A percentile compares a stretch with the other conserved stretches of the same genome.
Conservation (phyloP, 352 stramenopile species). For the Globisporangium camurandrum region DNA sequence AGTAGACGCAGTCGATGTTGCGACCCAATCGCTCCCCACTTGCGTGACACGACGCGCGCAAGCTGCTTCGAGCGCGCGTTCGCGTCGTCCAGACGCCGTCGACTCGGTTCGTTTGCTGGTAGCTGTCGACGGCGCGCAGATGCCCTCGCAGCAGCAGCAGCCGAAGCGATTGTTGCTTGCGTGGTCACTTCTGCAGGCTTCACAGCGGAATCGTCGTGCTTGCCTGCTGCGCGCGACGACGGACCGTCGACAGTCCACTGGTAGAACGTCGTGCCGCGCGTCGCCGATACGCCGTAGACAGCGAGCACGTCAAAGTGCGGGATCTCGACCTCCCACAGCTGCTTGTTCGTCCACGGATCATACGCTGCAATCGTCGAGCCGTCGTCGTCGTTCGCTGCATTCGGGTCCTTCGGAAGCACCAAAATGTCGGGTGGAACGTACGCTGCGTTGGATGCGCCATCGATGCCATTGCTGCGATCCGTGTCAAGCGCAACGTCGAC, state of each 20-base stretch:
- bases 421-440: conserved; percentile 38
- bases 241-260: conserved; percentile 66
- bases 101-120: not conserved
- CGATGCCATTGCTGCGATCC: too few relatives aligned
- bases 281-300: conserved; percentile 54
- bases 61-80: conserved; percentile 16
- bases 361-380: conserved; percentile 64
- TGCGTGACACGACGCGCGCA: conserved; percentile 12
- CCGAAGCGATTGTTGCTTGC: too few relatives aligned
- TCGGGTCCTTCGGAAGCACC: conserved; percentile 49
- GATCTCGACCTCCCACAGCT: conserved; percentile 70
- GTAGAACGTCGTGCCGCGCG: conserved; percentile 49
- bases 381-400: conserved; percentile 39
- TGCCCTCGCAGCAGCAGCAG: not conserved
- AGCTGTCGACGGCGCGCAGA: conserved; percentile 2
- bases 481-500: conserved; percentile 12
- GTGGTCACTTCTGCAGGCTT: too few relatives aligned
- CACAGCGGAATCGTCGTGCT: not conserved
- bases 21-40: conserved; percentile 27
- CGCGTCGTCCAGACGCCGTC: not conserved
- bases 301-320: conserved; percentile 64
- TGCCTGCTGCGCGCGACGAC: conserved; percentile 28
- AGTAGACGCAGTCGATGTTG: conserved; percentile 43
- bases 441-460: too few relatives aligned
- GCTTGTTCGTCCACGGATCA: conserved; percentile 59